Conservation (phyloP, 2,329 filamentous ascomycete genomes). For the Aspergillus sojae region DNA sequence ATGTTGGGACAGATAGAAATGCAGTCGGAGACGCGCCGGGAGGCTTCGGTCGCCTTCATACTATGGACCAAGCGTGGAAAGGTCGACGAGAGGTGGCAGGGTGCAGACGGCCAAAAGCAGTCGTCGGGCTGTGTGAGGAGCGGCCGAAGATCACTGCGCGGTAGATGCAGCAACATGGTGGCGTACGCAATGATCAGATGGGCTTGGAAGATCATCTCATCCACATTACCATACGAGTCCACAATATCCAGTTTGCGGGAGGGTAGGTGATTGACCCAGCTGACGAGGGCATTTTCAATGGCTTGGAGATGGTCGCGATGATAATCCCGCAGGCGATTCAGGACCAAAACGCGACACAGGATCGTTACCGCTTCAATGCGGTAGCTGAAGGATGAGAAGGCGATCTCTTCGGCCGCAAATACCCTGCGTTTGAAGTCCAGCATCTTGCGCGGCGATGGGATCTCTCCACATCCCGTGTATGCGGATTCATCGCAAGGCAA, state of each 20-base stretch:
- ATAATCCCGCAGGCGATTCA: conserved; percentile 41
- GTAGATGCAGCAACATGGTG: conserved; percentile 73
- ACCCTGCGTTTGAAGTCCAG: conserved; percentile 60
- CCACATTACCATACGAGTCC: conserved; percentile 68
- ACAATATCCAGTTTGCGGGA: conserved; percentile 69
- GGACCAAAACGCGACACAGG: conserved; percentile 68
- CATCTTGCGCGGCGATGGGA: conserved; percentile 61
- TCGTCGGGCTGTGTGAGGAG: conserved; percentile 28
- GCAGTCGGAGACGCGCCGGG: conserved; percentile 34
- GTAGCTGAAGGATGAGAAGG: conserved; percentile 82
- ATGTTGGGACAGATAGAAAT: conserved; percentile 37
- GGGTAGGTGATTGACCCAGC: conserved; percentile 79
- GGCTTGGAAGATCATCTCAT: conserved; percentile 59
- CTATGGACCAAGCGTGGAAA: conserved; percentile 37
- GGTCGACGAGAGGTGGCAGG: conserved; percentile 32
- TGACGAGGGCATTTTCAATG: conserved; percentile 60
- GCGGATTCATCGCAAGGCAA: conserved; percentile 78
- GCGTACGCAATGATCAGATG: conserved; percentile 46
- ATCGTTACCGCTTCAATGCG: conserved; percentile 78
- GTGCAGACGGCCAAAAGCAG: conserved; percentile 29
- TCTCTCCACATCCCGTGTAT: conserved; percentile 53
- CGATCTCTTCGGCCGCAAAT: conserved; percentile 65
- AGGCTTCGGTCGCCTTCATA: conserved; percentile 41
- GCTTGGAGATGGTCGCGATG: conserved; percentile 59
- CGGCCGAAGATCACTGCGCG: conserved; percentile 66